phyloP scores from a whole-genome alignment of 177 flowering plant genomes.

The Vitis hybrid region DNA sequence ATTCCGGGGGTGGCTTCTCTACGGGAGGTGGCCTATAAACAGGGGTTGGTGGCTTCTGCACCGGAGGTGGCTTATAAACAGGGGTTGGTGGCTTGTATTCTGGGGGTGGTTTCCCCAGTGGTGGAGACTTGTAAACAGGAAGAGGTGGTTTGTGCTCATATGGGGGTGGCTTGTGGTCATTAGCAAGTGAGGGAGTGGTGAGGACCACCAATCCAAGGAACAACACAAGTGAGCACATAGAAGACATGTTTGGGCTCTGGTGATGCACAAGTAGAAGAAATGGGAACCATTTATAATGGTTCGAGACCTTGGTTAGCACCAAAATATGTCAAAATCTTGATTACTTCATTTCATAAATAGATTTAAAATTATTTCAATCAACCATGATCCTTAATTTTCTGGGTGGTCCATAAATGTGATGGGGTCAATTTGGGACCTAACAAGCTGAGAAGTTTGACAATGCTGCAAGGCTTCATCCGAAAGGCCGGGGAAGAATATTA shows the following conservation, averaged over 20 bases:
- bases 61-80: too few species aligned
- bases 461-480: too few species aligned
- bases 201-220: background rate
- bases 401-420: background rate
- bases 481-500: too few species aligned
- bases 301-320: background rate
- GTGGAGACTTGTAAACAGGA: too few species aligned
- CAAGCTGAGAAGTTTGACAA: too few species aligned
- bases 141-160: background rate
- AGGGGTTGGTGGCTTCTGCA: background rate
- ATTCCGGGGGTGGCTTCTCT: background rate
- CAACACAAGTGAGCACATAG: background rate
- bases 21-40: background rate
- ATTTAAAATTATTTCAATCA: too few species aligned
- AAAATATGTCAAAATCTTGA: too few species aligned
- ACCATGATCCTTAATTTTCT: background rate
- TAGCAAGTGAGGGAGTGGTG: background rate
- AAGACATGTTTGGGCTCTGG: constrained; percentile 6
- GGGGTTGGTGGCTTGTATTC: background rate
- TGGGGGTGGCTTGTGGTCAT: background rate
- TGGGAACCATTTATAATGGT: background rate
- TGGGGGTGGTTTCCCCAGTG: background rate
- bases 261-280: background rate
- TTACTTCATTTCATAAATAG: too few species aligned
- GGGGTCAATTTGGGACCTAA: background rate